Evolutionary conservation across 768 basidiomycete species (phyloP).

Genomic region (Suillus weaverae): DNA sequence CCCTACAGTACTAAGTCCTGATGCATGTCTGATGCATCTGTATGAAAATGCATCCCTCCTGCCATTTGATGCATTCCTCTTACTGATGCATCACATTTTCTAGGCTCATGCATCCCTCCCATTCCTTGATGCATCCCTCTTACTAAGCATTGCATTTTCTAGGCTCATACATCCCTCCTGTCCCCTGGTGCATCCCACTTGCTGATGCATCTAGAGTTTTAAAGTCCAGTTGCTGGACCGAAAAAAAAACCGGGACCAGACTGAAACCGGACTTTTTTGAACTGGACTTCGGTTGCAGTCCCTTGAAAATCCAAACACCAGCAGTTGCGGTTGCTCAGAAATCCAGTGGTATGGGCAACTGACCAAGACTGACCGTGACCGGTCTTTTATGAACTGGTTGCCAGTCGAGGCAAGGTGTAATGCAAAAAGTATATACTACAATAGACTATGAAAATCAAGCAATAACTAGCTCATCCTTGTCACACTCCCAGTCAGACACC

Average conservation of each 20-base stretch:
- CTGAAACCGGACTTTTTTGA: neutral
- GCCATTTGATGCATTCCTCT: too few relatives aligned
- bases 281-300: neutral
- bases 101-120: too few relatives aligned
- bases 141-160: too few relatives aligned
- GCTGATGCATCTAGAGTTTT: constrained; percentile 1
- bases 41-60: too few relatives aligned
- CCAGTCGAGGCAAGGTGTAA: neutral
- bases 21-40: too few relatives aligned
- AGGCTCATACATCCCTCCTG: too few relatives aligned
- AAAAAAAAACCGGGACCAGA: neutral
- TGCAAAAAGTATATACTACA: too few relatives aligned
- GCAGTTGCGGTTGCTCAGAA: neutral
- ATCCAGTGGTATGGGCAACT: neutral
- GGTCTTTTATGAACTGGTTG: neutral
- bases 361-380: neutral
- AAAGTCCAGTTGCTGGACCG: neutral
- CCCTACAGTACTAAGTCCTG: too few relatives aligned
- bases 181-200: too few relatives aligned
- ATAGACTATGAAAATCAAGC: too few relatives aligned
- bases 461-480: neutral
- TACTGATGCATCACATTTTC: too few relatives aligned
- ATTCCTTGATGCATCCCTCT: too few relatives aligned
- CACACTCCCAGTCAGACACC: neutral
- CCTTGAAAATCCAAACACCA: neutral